Evolutionary conservation across 305 asterid species (phyloP), one percentile per base, ranked within the genome.

Genomic region (Fraxinus albicans): DNA sequence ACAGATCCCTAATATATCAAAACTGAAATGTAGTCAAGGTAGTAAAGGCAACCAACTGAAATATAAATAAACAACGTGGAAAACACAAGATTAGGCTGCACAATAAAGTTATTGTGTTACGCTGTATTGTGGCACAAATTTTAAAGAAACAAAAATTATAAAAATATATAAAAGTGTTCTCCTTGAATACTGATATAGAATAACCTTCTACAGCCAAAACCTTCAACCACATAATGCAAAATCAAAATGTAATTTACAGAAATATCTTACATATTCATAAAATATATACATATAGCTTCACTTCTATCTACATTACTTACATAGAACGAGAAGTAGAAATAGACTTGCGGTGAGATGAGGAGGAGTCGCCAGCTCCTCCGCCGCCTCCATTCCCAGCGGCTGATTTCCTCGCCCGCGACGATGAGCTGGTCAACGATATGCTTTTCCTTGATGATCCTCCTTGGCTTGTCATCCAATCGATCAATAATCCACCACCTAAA

Each of bases 391-490:
- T 53, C 15, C 31, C 35, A 13, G 42, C 33, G 67, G 15, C n/a
- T 19, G 80, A 36, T 53, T 77, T 77, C 70, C 33, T 53, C 73
- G 1, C 35, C 27, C 3, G 34, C n/a, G 63, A 76, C 34, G 79
- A 25, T 77, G 80, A 50, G 72, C 23, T 15, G 36, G 35, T 47
- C 72, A 63, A 77, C 44, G 80, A 10, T 2, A 77, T 50, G 65
- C 80, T 77, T 77, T 34, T 77, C 73, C 80, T 47, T 33, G 80
- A 77, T n/a, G 80, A 50, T 8, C 79, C 79, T 77, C 80, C 80
- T 15, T 77, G 80, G 17, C 80, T 77, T 15, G 80, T 53, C 80
- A 63, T 77, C 47, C 5, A 8, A 12, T 63, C 73, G 21, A 77
- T 55, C 9, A 2, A 47, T 53, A 47, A 21, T 53, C 72, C 23